Evolutionary conservation across 208 protist genomes (phyloP).

Genomic region (Naegleria lovaniensis): DNA sequence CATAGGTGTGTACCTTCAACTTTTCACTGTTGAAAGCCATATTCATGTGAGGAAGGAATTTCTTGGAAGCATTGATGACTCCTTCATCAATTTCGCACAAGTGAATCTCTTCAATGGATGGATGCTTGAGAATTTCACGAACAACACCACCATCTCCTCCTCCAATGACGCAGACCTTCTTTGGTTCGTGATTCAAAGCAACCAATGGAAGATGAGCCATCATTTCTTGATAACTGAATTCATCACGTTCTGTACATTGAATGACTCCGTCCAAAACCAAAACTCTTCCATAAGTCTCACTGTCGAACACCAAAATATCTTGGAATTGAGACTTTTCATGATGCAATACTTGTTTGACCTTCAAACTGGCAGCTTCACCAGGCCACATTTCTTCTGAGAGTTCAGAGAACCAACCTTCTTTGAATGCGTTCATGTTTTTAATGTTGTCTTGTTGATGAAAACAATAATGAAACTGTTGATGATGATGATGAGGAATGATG

Average conservation of each 20-base stretch:
- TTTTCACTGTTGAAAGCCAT: constrained; percentile 62
- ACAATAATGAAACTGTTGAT: no score
- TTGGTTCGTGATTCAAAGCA: constrained; percentile 66
- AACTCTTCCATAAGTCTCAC: constrained; percentile 84
- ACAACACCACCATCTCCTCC: constrained; percentile 95
- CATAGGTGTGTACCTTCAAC: constrained; percentile 62
- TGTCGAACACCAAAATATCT: constrained; percentile 75
- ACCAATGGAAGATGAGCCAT: constrained; percentile 86
- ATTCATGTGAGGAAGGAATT: constrained; percentile 69
- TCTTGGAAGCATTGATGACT: constrained; percentile 72
- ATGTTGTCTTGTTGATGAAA: neutral
- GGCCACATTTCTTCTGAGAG: constrained; percentile 68
- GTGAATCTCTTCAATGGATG: constrained; percentile 72
- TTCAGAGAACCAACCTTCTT: constrained; percentile 74
- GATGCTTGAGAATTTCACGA: constrained; percentile 88
- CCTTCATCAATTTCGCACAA: constrained; percentile 93
- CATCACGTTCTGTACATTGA: constrained; percentile 89
- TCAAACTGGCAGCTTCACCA: constrained; percentile 69
- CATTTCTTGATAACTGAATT: constrained; percentile 98
- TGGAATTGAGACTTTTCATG: constrained; percentile 69
- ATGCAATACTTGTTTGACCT: constrained; percentile 74
- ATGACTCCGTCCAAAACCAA: constrained; percentile 92
- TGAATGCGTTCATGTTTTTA: constrained; percentile 3
- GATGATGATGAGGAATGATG: no score
- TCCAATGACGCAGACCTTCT: constrained; percentile 91